These are phyloP conservation scores for Microglena sp. DNA, from an alignment of 139 green algal genomes.

Conservation along the genomic window DNA sequence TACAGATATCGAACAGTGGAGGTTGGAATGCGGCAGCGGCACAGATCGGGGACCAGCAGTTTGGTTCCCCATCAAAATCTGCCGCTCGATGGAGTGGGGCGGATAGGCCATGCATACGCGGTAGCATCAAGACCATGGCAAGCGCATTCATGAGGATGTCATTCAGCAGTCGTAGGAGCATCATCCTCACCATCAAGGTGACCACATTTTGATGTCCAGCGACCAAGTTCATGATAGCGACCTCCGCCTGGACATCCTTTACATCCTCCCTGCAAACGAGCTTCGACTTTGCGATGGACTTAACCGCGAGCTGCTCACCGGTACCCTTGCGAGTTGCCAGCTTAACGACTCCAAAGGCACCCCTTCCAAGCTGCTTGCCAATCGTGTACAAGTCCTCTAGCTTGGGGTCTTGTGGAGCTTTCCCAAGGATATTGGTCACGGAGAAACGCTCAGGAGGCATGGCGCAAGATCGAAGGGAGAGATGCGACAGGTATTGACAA, in stretches of 20 bases:
- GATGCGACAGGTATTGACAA: too few relatives aligned
- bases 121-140: too few relatives aligned
- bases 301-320: slow-evolving; percentile 52
- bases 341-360: slow-evolving; percentile 44
- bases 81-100: too few relatives aligned
- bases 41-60: too few relatives aligned
- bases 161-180: too few relatives aligned
- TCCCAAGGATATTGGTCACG: slow-evolving; percentile 33
- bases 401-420: slow-evolving; percentile 22
- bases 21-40: too few relatives aligned
- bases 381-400: slow-evolving; percentile 32
- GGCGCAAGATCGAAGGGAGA: too few relatives aligned
- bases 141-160: too few relatives aligned
- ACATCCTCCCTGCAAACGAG: slow-evolving; percentile 70
- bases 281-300: slow-evolving; percentile 80
- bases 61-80: too few relatives aligned
- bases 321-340: slow-evolving; percentile 23
- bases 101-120: too few relatives aligned
- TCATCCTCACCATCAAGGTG: slow-evolving; percentile 49
- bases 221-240: slow-evolving; percentile 67
- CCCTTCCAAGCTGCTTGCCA: slow-evolving; percentile 47
- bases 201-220: slow-evolving; percentile 67
- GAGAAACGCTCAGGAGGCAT: too few relatives aligned
- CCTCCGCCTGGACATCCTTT: slow-evolving; percentile 75
- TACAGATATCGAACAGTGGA: too few relatives aligned